Conservation (phyloP, 345 rosid genomes). For the Salix suchowensis region DNA sequence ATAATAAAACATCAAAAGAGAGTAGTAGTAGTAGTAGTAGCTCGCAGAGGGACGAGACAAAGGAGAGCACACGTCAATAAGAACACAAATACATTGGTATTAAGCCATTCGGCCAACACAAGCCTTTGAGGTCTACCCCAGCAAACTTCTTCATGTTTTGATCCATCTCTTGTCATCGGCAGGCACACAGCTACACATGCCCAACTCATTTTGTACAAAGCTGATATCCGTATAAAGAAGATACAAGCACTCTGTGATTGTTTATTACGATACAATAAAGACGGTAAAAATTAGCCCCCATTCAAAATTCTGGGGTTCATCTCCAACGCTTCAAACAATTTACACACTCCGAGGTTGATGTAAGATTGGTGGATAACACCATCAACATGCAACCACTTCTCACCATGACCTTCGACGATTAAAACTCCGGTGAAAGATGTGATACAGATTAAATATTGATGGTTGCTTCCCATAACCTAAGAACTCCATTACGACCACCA, state of each 20-base stretch:
- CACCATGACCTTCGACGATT: background rate
- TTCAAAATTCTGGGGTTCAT: background rate
- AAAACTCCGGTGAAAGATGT: background rate
- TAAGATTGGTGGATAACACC: background rate
- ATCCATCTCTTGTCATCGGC: background rate
- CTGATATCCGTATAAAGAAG: background rate
- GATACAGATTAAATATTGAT: slow-evolving; percentile 58
- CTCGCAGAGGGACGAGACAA: background rate
- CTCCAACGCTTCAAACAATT: background rate
- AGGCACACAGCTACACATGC: too few relatives aligned
- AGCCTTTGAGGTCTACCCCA: background rate
- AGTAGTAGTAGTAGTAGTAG: too few relatives aligned
- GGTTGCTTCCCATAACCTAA: slow-evolving; percentile 98
- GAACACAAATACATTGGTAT: background rate
- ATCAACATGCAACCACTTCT: background rate
- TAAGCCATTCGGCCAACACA: background rate
- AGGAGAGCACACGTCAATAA: background rate
- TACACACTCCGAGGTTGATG: background rate
- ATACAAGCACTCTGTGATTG: background rate
- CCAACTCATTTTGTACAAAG: background rate
- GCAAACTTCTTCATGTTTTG: background rate
- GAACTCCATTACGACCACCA: slow-evolving; percentile 93
- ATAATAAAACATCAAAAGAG: too few relatives aligned
- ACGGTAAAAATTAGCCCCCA: background rate
- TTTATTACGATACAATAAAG: background rate